A percentile compares a stretch with the other conserved stretches of the same genome.
Evolutionary conservation across 2,329 filamentous ascomycete genomes (phyloP).

Genomic region (Zalaria obscura): DNA sequence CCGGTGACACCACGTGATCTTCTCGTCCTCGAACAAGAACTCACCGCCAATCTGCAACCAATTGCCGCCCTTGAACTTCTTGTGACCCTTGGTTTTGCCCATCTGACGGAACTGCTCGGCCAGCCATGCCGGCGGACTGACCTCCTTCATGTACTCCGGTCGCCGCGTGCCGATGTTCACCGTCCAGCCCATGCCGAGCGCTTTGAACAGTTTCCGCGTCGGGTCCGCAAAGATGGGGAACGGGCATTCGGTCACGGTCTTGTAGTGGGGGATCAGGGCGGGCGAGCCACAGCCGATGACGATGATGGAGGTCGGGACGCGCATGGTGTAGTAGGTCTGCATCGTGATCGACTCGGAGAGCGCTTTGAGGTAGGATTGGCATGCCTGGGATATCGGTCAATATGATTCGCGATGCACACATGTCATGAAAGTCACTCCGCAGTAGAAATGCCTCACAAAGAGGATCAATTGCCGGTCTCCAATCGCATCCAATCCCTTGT

Average conservation of each 20-base stretch:
- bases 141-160: slow-evolving; percentile 23
- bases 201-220: slow-evolving; percentile 18
- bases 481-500: slow-evolving; percentile 31
- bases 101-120: slow-evolving; percentile 14
- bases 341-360: slow-evolving; percentile 18
- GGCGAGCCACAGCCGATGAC: slow-evolving; percentile 24
- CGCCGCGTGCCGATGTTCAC: slow-evolving; percentile 16
- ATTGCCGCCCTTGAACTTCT: slow-evolving; percentile 18
- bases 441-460: slow-evolving; percentile 28
- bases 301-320: slow-evolving; percentile 20
- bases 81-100: slow-evolving; percentile 5
- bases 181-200: slow-evolving; percentile 19
- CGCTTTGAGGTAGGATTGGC: slow-evolving; percentile 22
- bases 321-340: slow-evolving; percentile 21
- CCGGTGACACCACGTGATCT: slow-evolving; percentile 26
- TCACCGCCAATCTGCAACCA: slow-evolving; percentile 26
- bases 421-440: slow-evolving; percentile 14
- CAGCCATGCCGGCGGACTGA: slow-evolving; percentile 15
- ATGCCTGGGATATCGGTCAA: slow-evolving; percentile 12
- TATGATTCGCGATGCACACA: not conserved
- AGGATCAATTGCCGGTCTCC: slow-evolving; percentile 24
- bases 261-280: slow-evolving; percentile 21
- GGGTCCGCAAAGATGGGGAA: slow-evolving; percentile 25
- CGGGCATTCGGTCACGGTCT: slow-evolving; percentile 18
- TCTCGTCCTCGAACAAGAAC: slow-evolving; percentile 25